These are phyloP conservation scores for Dalechampia spathulata DNA, from an alignment of 441 rosid species.

Conservation along the genomic window DNA sequence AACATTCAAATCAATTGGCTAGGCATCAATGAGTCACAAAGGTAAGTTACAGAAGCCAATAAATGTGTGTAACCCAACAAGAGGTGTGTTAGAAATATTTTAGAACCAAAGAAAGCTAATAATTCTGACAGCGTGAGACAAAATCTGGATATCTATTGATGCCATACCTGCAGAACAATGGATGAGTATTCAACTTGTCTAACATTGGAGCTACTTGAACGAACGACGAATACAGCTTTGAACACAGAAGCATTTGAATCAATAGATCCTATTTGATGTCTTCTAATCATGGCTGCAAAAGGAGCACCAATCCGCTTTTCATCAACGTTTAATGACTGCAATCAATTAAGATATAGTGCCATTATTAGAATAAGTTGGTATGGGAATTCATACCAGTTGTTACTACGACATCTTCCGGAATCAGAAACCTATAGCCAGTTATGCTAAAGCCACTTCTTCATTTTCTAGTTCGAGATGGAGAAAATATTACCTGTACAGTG, in stretches of 20 bases:
- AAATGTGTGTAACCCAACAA: slow-evolving; percentile 5
- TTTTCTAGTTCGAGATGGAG: neutral
- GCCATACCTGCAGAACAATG: slow-evolving; percentile 69
- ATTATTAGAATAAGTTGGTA: slow-evolving; percentile 9
- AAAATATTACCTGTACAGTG: slow-evolving; percentile 59
- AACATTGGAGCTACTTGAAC: slow-evolving; percentile 58
- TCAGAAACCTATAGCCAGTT: slow-evolving; percentile 14
- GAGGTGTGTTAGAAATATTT: slow-evolving; percentile 8
- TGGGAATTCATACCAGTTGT: neutral
- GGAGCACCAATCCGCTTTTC: slow-evolving; percentile 86
- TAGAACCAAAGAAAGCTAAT: slow-evolving; percentile 6
- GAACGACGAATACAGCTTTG: slow-evolving; percentile 50
- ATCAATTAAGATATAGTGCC: slow-evolving; percentile 16
- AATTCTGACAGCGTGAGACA: neutral
- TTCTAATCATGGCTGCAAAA: slow-evolving; percentile 85
- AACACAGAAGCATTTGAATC: slow-evolving; percentile 49
- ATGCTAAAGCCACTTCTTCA: slow-evolving; percentile 12
- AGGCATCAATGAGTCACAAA: slow-evolving; percentile 23
- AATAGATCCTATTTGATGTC: slow-evolving; percentile 45
- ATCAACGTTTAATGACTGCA: slow-evolving; percentile 72
- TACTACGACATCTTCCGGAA: slow-evolving; percentile 4
- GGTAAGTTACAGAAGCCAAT: slow-evolving; percentile 15
- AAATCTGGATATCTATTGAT: slow-evolving; percentile 7
- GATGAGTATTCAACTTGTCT: slow-evolving; percentile 78
- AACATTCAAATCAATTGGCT: slow-evolving; percentile 86